These are phyloP conservation scores for Pseudopediastrum boryanum DNA, from an alignment of 139 green algal genomes.

Conservation along the genomic window DNA sequence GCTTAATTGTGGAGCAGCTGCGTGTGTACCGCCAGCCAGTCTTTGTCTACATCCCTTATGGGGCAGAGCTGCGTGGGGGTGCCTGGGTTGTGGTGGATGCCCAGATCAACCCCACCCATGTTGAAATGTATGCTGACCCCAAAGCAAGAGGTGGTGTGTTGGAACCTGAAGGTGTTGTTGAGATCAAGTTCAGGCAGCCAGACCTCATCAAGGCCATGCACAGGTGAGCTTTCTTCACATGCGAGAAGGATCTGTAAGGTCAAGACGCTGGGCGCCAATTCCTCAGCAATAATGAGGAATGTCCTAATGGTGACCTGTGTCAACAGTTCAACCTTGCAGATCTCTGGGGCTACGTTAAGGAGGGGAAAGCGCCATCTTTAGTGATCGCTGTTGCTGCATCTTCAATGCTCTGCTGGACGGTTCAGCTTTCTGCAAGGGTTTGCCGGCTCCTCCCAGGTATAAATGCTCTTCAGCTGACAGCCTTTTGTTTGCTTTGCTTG, in stretches of 20 bases:
- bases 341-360: no score
- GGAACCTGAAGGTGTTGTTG: constrained; percentile 96
- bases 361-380: background rate
- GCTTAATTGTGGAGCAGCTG: constrained; percentile 96
- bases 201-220: constrained; percentile 91
- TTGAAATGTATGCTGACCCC: constrained; percentile 89
- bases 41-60: constrained; percentile 95
- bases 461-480: background rate
- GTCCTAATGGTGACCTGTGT: no score
- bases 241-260: no score
- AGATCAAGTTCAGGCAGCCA: constrained; percentile 95
- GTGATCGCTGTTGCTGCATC: background rate
- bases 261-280: no score
- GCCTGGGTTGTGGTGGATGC: constrained; percentile 98
- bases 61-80: constrained; percentile 94
- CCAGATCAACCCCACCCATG: constrained; percentile 82
- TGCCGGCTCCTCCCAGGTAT: background rate
- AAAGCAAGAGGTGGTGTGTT: constrained; percentile 88
- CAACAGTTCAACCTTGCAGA: no score
- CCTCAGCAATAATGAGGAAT: no score
- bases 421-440: background rate
- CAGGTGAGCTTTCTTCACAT: constrained; percentile 43
- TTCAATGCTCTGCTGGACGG: background rate
- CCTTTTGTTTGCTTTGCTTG: background rate
- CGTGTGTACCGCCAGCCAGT: constrained; percentile 90